These are phyloP conservation scores for Venturia asperata DNA, from an alignment of 2,329 filamentous ascomycete species.

Conservation along the genomic window DNA sequence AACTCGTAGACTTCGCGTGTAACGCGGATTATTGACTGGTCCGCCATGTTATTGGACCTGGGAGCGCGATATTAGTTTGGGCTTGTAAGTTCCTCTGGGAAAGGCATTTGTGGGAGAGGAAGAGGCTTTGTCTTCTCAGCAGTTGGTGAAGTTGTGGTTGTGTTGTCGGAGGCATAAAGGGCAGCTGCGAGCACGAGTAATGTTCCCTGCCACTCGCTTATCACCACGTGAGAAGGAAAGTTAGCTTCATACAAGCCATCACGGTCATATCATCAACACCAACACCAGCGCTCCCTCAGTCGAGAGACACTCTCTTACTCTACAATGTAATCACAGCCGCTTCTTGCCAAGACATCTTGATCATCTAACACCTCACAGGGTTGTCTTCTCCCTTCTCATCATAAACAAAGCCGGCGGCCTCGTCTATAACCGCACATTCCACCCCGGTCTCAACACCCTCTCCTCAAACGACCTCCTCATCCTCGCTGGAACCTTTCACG, in stretches of 20 bases:
- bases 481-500: conserved; percentile 94
- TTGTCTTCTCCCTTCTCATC: conserved; percentile 89
- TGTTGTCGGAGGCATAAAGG: not conserved
- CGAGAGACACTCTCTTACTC: not conserved
- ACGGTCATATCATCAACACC: not conserved
- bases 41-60: conserved; percentile 29
- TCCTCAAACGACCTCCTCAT: conserved; percentile 95
- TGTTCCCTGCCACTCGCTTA: not conserved
- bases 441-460: conserved; percentile 78
- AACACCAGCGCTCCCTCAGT: not conserved
- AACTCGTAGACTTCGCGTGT: conserved; percentile 82
- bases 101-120: not conserved
- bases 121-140: not conserved
- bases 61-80: not conserved
- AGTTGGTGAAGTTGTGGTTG: not conserved
- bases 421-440: conserved; percentile 92
- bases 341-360: too few species aligned
- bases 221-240: not conserved
- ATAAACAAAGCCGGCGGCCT: conserved; percentile 98
- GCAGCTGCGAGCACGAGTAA: not conserved
- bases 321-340: conserved; percentile 20
- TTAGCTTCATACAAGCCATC: not conserved
- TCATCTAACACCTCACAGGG: conserved; percentile 51
- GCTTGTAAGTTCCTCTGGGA: not conserved
- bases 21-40: conserved; percentile 83